Evolutionary conservation across 176 grass and related monocot species (phyloP).

Genomic region (Juncus effusus): DNA sequence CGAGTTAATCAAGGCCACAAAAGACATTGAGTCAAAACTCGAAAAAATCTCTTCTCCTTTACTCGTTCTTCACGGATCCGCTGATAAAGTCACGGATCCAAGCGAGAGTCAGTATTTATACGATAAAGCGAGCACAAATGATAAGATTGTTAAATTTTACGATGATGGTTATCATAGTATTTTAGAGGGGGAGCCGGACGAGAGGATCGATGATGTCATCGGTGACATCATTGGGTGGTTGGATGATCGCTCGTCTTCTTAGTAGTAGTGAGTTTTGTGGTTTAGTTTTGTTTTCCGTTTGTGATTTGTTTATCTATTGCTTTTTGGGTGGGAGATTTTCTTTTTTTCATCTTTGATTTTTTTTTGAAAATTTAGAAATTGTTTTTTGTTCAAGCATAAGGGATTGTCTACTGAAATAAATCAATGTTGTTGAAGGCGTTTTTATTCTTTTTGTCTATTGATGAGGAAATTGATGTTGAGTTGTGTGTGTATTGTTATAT

Average conservation of each 20-base stretch:
- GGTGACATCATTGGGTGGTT: slow-evolving; percentile 82
- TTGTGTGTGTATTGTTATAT: no score
- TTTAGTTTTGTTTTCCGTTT: slow-evolving; percentile 3
- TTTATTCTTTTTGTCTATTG: no score
- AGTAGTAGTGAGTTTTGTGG: neutral
- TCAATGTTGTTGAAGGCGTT: no score
- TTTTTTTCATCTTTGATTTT: neutral
- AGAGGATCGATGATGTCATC: slow-evolving; percentile 60
- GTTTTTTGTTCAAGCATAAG: neutral
- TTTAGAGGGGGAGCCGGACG: slow-evolving; percentile 85
- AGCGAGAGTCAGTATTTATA: slow-evolving; percentile 73
- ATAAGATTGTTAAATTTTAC: slow-evolving; percentile 87
- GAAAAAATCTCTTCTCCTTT: slow-evolving; percentile 70
- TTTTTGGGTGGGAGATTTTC: slow-evolving; percentile 1
- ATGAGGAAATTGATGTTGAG: no score
- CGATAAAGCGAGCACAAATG: slow-evolving; percentile 58
- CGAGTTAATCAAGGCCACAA: slow-evolving; percentile 79
- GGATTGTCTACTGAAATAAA: no score
- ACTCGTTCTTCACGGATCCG: slow-evolving; percentile 93
- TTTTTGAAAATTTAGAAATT: slow-evolving; percentile 3
- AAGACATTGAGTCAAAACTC: slow-evolving; percentile 85
- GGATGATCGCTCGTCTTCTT: slow-evolving; percentile 54
- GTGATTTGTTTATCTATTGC: neutral
- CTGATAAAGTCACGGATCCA: slow-evolving; percentile 88
- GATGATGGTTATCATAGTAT: slow-evolving; percentile 73